Percentiles rank a stretch among this genome's conserved stretches.
These are phyloP conservation scores for Suhomyces pyralidae DNA, from an alignment of 805 yeast genomes.

Conservation along the genomic window DNA sequence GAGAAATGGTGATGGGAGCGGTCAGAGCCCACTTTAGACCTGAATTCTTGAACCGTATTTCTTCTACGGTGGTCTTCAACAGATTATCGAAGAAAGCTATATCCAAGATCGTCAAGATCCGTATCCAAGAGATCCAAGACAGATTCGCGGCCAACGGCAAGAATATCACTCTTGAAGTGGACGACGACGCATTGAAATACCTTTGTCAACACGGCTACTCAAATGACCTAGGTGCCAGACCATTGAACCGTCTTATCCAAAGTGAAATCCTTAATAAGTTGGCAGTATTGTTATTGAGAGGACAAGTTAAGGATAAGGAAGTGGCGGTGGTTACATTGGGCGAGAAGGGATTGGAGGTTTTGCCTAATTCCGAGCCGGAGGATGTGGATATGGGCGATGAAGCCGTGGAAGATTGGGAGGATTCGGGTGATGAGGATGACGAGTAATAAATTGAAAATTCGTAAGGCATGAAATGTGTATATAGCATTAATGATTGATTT, in stretches of 20 bases:
- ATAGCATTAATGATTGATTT: no score
- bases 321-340: constrained; percentile 61
- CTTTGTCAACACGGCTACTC: constrained; percentile 86
- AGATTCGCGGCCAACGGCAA: constrained; percentile 86
- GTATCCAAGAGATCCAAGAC: constrained; percentile 79
- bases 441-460: no score
- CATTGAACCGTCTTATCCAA: constrained; percentile 89
- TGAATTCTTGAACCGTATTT: constrained; percentile 93
- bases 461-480: no score
- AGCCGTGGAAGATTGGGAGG: constrained; percentile 59
- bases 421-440: constrained; percentile 59
- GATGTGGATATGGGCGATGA: constrained; percentile 51
- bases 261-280: constrained; percentile 79
- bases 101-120: constrained; percentile 82
- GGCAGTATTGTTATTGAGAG: constrained; percentile 84
- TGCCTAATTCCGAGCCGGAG: constrained; percentile 78
- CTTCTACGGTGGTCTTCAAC: constrained; percentile 90
- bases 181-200: constrained; percentile 74
- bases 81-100: constrained; percentile 88
- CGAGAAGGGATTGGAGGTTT: constrained; percentile 67
- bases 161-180: constrained; percentile 67
- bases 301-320: constrained; percentile 87
- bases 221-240: constrained; percentile 93
- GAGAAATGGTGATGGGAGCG: constrained; percentile 75
- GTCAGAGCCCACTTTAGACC: constrained; percentile 93